Percentiles rank a stretch among this genome's conserved stretches.
phyloP scores from a whole-genome alignment of 805 yeast genomes.

The Isabelozyma rhagii region DNA sequence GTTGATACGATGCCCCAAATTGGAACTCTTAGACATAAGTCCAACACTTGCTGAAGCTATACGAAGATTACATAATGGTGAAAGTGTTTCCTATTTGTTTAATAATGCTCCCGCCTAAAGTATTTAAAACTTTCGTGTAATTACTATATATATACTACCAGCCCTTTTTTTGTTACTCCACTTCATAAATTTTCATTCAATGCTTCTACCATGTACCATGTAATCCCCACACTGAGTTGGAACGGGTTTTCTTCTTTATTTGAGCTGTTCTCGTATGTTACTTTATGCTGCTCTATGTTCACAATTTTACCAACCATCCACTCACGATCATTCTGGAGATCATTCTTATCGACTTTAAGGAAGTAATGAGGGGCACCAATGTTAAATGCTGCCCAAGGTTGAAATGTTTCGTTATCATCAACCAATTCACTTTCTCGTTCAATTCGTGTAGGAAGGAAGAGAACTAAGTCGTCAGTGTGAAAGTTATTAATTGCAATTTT shows the following conservation, averaged over 20 bases:
- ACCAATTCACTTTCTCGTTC: slow-evolving; percentile 25
- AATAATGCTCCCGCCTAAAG: slow-evolving; percentile 53
- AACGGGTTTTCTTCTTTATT: slow-evolving; percentile 55
- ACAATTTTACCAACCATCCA: slow-evolving; percentile 79
- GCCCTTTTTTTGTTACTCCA: not conserved
- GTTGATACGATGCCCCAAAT: slow-evolving; percentile 52
- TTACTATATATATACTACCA: not conserved
- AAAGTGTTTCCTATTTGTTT: slow-evolving; percentile 76
- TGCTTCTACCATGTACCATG: slow-evolving; percentile 66
- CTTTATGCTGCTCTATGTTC: slow-evolving; percentile 52
- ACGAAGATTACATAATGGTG: slow-evolving; percentile 84
- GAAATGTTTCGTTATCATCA: slow-evolving; percentile 11
- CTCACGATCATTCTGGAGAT: slow-evolving; percentile 45
- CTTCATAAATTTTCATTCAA: slow-evolving; percentile 26
- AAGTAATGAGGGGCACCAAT: slow-evolving; percentile 84
- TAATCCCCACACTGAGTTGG: slow-evolving; percentile 55
- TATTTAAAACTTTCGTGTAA: not conserved
- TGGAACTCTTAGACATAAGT: slow-evolving; percentile 68
- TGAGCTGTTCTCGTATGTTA: slow-evolving; percentile 42
- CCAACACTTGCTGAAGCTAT: slow-evolving; percentile 78
- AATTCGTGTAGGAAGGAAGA: slow-evolving; percentile 77
- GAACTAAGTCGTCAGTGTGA: slow-evolving; percentile 69
- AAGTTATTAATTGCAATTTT: slow-evolving; percentile 70
- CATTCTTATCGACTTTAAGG: slow-evolving; percentile 39
- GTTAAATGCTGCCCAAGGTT: slow-evolving; percentile 94